These are phyloP conservation scores for Candida vaughaniae DNA, from an alignment of 805 yeast genomes.

Conservation along the genomic window DNA sequence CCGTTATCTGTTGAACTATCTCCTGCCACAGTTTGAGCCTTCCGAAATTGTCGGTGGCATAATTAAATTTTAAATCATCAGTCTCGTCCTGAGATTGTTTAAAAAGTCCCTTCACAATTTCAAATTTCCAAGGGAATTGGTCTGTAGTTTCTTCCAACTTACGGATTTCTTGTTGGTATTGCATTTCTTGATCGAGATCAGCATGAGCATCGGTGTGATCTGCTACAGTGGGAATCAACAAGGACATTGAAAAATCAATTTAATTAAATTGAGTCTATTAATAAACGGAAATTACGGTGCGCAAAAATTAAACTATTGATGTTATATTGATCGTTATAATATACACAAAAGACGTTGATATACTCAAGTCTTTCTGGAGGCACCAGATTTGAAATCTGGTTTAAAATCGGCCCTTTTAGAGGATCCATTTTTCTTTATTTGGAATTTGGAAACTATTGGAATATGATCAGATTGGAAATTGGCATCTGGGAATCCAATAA, in stretches of 20 bases:
- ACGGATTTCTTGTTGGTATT: conserved; percentile 13
- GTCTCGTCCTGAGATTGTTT: conserved; percentile 45
- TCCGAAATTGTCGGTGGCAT: conserved; percentile 45
- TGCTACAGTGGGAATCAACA: conserved; percentile 29
- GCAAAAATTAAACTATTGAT: no score
- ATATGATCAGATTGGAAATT: conserved; percentile 94
- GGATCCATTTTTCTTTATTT: conserved; percentile 51
- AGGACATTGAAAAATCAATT: conserved; percentile 14
- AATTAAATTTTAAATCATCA: conserved; percentile 47
- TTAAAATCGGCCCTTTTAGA: conserved; percentile 41
- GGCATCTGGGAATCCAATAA: conserved; percentile 91
- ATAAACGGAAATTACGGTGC: no score
- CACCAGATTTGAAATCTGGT: conserved; percentile 44
- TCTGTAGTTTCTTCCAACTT: conserved; percentile 14
- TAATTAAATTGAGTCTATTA: no score
- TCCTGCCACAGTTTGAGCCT: conserved; percentile 41
- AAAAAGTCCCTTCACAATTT: conserved; percentile 50
- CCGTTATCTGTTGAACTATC: conserved; percentile 27
- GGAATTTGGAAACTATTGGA: conserved; percentile 79
- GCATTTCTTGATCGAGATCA: conserved; percentile 17
- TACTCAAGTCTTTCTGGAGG: conserved; percentile 38
- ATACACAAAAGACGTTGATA: conserved; percentile 3
- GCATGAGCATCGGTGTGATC: conserved; percentile 35
- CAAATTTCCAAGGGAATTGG: conserved; percentile 45
- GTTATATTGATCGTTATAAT: conserved; percentile 4